Percentiles rank a stretch among this genome's conserved stretches.
Evolutionary conservation across 108 stramenopile genomes (phyloP).

Genomic region (Skeletonema grethae): DNA sequence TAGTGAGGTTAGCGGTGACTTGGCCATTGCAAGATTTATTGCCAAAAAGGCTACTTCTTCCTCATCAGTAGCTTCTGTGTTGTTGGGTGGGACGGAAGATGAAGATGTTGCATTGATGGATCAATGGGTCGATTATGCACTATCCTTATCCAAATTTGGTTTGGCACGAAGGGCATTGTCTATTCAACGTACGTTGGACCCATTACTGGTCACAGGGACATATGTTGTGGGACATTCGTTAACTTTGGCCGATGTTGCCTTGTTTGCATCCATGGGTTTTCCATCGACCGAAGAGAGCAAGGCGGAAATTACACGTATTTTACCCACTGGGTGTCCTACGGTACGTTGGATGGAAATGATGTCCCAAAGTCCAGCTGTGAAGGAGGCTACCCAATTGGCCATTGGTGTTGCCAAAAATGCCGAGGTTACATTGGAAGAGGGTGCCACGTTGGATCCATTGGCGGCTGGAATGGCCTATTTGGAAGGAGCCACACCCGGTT

Average conservation of each 20-base stretch:
- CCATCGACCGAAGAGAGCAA: slow-evolving; percentile 53
- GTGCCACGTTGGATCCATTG: slow-evolving; percentile 54
- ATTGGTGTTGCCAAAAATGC: slow-evolving; percentile 61
- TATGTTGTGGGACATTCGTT: slow-evolving; percentile 76
- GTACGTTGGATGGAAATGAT: slow-evolving; percentile 82
- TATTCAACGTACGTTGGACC: slow-evolving; percentile 71
- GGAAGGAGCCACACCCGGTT: slow-evolving; percentile 91
- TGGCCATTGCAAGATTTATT: slow-evolving; percentile 78
- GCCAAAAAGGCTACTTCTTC: slow-evolving; percentile 29
- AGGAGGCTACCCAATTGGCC: slow-evolving; percentile 78
- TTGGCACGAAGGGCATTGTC: slow-evolving; percentile 57
- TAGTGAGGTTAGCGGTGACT: slow-evolving; percentile 68
- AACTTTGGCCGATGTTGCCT: slow-evolving; percentile 91
- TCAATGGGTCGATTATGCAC: slow-evolving; percentile 92
- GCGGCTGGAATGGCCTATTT: slow-evolving; percentile 76
- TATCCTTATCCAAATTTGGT: slow-evolving; percentile 58
- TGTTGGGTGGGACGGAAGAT: slow-evolving; percentile 21
- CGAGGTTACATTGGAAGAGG: slow-evolving; percentile 57
- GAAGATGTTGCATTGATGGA: slow-evolving; percentile 65
- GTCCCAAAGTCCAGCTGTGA: slow-evolving; percentile 65
- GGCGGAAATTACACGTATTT: slow-evolving; percentile 22
- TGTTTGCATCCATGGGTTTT: slow-evolving; percentile 78
- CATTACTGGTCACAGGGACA: slow-evolving; percentile 58
- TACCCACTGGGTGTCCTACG: slow-evolving; percentile 34
- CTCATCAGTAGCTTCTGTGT: slow-evolving; percentile 14